Evolutionary conservation across 192 early-diverging fungal genomes (phyloP), one percentile per base, ranked within the genome.

Genomic region (Coemansia sp.): DNA sequence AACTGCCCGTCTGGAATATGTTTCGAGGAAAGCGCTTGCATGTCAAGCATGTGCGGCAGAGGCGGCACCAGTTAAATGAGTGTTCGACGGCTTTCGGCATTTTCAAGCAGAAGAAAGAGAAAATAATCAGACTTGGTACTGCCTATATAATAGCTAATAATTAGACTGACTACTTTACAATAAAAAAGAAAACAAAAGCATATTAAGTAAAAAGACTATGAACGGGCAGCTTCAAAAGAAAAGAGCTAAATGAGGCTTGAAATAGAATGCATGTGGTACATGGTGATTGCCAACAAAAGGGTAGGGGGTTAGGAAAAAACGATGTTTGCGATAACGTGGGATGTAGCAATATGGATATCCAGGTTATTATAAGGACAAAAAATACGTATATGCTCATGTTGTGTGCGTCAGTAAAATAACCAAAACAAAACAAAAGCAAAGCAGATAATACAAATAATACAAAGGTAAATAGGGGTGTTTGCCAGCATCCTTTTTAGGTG

Each of bases 41-140:
- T 6, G 67, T 68, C 32, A 79, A 61, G 45, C 77, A 79, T 10
- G 55, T 62, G 16, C 25, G 35, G 25, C 77, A 80, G 24, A 80
- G 35, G 19, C 77, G 77, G 45, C 77, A 80, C 77, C 77, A 80
- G 61, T 80, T 80, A 9, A 80, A 34, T 23, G 22, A 53, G 50
- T 74, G 72, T 20, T 71, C 61, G 25, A 64, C 48, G 4, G 47
- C 0, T 30, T 58, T 14, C 4, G 55, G 20, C 64, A 59, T 59
- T 7, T 27, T 55, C 6, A 57, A 57, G 4, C 9, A 25, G 3
- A 39, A 39, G 32, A 4, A 20, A 35, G 1, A 57, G 34, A 51
- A 22, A 23, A 4, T 25, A 49, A 6, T 49, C n/a, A 14, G 47
- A 20, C 6, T 18, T 3, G 16, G 18, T 51, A 23, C 25, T 23